A percentile compares a stretch with the other conserved stretches of the same genome.
Conservation (phyloP, 768 basidiomycete species). For the Boletus tylopilopsis region DNA sequence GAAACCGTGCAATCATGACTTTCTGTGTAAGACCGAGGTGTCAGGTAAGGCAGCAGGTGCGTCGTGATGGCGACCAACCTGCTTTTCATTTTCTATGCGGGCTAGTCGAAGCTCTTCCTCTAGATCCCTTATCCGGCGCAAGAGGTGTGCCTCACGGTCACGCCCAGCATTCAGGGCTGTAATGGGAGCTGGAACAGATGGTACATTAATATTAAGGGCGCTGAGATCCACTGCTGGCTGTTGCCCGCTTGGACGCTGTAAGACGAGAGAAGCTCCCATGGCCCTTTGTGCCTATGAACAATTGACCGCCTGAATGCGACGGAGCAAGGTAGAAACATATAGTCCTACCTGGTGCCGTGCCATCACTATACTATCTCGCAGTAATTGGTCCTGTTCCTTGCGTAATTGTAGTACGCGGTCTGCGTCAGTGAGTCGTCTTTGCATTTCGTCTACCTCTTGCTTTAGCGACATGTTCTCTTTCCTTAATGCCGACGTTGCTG, state of each 20-base stretch:
- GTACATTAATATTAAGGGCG: constrained; percentile 54
- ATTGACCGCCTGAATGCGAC: constrained; percentile 2
- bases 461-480: constrained; percentile 68
- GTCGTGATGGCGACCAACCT: constrained; percentile 43
- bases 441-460: constrained; percentile 53
- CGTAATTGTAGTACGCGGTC: constrained; percentile 65
- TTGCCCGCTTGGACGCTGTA: constrained; percentile 41
- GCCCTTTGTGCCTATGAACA: constrained; percentile 67
- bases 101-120: constrained; percentile 71
- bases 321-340: neutral
- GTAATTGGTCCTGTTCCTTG: constrained; percentile 73
- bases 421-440: constrained; percentile 54
- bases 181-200: constrained; percentile 44
- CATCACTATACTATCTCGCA: constrained; percentile 78
- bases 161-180: constrained; percentile 50
- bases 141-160: constrained; percentile 51
- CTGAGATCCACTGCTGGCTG: constrained; percentile 48
- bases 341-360: constrained; percentile 60
- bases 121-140: constrained; percentile 60
- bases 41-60: constrained; percentile 12
- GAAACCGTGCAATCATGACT: constrained; percentile 77
- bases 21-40: constrained; percentile 46
- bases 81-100: constrained; percentile 75
- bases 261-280: constrained; percentile 64
- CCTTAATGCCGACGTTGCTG: constrained; percentile 46